These are phyloP conservation scores for Hyaloraphidium curvatum DNA, from an alignment of 192 early-diverging fungal species.

Conservation along the genomic window DNA sequence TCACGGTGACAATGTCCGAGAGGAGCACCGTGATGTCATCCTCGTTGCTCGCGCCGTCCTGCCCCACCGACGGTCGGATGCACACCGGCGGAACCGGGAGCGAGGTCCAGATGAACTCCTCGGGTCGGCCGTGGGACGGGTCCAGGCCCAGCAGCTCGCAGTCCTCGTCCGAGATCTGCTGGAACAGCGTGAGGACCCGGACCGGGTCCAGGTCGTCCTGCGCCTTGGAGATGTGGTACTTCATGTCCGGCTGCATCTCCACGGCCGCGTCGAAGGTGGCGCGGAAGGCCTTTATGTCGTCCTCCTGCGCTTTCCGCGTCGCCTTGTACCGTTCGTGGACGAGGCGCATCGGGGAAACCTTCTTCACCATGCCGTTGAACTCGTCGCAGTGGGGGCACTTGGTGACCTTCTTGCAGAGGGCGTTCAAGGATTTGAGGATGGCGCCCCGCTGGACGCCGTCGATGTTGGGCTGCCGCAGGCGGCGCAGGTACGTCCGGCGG, in stretches of 20 bases:
- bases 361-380: constrained; percentile 81
- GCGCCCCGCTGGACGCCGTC: constrained; percentile 62
- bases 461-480: constrained; percentile 52
- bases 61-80: constrained; percentile 85
- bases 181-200: constrained; percentile 65
- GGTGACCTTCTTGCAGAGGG: constrained; percentile 66
- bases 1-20: constrained; percentile 84
- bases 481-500: constrained; percentile 42
- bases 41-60: constrained; percentile 81
- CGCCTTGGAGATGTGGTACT: constrained; percentile 53
- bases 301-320: constrained; percentile 58
- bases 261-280: constrained; percentile 55
- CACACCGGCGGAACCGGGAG: constrained; percentile 89
- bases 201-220: constrained; percentile 91
- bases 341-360: constrained; percentile 84
- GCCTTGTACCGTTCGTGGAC: constrained; percentile 84
- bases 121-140: constrained; percentile 64
- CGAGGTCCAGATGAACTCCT: constrained; percentile 84
- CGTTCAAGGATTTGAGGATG: constrained; percentile 65
- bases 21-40: constrained; percentile 92
- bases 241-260: constrained; percentile 51
- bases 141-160: constrained; percentile 88
- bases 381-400: constrained; percentile 66
- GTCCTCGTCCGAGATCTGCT: constrained; percentile 76
- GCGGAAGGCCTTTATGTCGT: constrained; percentile 40